These are phyloP conservation scores for Nadsonia starkeyi-henricii DNA, from an alignment of 1,139 yeast species.

Conservation along the genomic window DNA sequence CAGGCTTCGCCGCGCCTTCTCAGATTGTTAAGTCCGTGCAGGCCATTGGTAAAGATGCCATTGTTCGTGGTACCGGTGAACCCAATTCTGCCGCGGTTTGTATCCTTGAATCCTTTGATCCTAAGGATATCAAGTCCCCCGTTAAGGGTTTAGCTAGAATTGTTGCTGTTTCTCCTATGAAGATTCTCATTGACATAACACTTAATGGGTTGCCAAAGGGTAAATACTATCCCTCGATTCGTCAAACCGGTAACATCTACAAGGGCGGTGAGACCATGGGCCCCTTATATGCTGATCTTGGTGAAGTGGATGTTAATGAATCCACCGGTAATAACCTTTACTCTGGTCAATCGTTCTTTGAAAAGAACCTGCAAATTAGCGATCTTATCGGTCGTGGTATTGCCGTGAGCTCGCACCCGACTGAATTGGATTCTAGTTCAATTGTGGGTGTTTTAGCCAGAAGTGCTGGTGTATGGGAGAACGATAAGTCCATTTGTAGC, in stretches of 20 bases:
- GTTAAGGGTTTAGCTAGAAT: constrained; percentile 83
- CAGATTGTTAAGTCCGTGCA: constrained; percentile 51
- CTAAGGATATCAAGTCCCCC: constrained; percentile 36
- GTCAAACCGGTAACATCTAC: constrained; percentile 63
- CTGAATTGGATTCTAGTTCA: constrained; percentile 29
- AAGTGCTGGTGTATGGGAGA: constrained; percentile 96
- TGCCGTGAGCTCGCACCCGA: constrained; percentile 33
- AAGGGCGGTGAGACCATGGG: constrained; percentile 66
- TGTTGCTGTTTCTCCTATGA: constrained; percentile 44
- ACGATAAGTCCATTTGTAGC: constrained; percentile 81
- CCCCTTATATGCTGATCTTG: constrained; percentile 27
- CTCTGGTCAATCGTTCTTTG: constrained; percentile 51
- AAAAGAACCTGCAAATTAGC: constrained; percentile 32
- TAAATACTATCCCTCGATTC: constrained; percentile 52
- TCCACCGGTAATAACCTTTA: constrained; percentile 17
- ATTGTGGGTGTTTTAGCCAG: constrained; percentile 85
- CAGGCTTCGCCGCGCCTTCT: constrained; percentile 60
- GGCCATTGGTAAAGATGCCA: constrained; percentile 69
- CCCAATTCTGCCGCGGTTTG: constrained; percentile 88
- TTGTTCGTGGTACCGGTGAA: constrained; percentile 79
- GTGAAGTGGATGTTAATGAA: constrained; percentile 28
- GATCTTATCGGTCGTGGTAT: constrained; percentile 74
- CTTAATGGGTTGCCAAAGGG: constrained; percentile 56
- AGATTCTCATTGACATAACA: constrained; percentile 59
- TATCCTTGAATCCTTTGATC: constrained; percentile 61